Evolutionary conservation across 2,329 filamentous ascomycete species (phyloP).

Genomic region (Clonostachys byssicola): DNA sequence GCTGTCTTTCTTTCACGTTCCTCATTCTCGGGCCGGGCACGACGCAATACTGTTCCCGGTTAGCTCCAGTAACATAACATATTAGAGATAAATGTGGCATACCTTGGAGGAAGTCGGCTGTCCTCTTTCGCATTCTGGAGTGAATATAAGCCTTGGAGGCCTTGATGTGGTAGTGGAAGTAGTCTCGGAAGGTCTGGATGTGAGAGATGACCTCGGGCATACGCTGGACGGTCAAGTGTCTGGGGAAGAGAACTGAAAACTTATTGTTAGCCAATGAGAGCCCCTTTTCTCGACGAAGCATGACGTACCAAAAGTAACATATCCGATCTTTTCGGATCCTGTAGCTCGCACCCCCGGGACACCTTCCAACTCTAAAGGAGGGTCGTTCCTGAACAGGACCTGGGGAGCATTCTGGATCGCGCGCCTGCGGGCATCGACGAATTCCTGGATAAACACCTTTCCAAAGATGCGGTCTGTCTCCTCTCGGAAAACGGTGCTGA

Average conservation of each 20-base stretch:
- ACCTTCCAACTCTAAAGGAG: slow-evolving; percentile 84
- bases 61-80: slow-evolving; percentile 12
- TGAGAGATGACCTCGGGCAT: slow-evolving; percentile 96
- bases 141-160: slow-evolving; percentile 99
- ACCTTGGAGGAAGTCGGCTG: slow-evolving; percentile 98
- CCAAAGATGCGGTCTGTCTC: slow-evolving; percentile 97
- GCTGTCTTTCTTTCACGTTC: slow-evolving; percentile 98
- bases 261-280: slow-evolving; percentile 9
- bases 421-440: slow-evolving; percentile 90
- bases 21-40: slow-evolving; percentile 91
- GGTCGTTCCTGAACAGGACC: slow-evolving; percentile 92
- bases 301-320: slow-evolving; percentile 86
- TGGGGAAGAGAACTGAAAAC: slow-evolving; percentile 79
- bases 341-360: slow-evolving; percentile 77
- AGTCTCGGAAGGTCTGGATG: slow-evolving; percentile 99
- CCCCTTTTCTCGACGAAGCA: too few species aligned
- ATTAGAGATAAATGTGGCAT: slow-evolving; percentile 17
- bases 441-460: slow-evolving; percentile 98
- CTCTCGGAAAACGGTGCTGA: slow-evolving; percentile 96
- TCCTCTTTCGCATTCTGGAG: slow-evolving; percentile 94
- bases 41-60: slow-evolving; percentile 70
- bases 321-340: slow-evolving; percentile 83
- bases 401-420: slow-evolving; percentile 98
- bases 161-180: slow-evolving; percentile 99
- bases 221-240: slow-evolving; percentile 85